These are phyloP conservation scores for Candida sonorensis DNA, from an alignment of 805 yeast genomes.

Conservation along the genomic window DNA sequence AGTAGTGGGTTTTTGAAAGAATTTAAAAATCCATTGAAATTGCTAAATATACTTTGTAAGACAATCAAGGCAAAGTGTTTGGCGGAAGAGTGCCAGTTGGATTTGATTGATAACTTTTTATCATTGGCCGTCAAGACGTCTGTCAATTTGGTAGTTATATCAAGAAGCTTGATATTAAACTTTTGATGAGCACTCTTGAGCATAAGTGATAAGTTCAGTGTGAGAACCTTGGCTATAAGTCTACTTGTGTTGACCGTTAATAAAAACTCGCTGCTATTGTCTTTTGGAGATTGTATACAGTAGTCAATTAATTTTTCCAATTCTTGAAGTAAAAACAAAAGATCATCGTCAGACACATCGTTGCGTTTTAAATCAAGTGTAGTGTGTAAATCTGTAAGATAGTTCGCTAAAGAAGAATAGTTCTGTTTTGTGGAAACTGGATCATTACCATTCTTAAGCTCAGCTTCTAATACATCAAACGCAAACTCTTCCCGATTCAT, in stretches of 20 bases:
- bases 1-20: conserved; percentile 22
- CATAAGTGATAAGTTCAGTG: conserved; percentile 18
- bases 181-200: conserved; percentile 26
- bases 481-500: conserved; percentile 11
- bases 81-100: conserved; percentile 25
- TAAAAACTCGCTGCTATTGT: no score
- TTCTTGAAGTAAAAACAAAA: conserved; percentile 17
- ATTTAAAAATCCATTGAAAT: conserved; percentile 29
- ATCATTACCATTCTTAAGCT: conserved; percentile 10
- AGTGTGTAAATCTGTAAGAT: conserved; percentile 11
- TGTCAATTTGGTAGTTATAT: conserved; percentile 19
- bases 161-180: conserved; percentile 26
- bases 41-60: conserved; percentile 23
- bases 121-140: conserved; percentile 13
- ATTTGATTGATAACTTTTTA: conserved; percentile 25
- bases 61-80: conserved; percentile 26
- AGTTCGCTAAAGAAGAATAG: conserved; percentile 10
- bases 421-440: conserved; percentile 6
- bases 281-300: conserved; percentile 12
- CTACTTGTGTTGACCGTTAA: conserved; percentile 20
- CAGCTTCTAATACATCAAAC: conserved; percentile 12
- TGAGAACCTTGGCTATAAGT: conserved; percentile 18
- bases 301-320: conserved; percentile 17
- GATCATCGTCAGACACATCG: conserved; percentile 13
- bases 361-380: conserved; percentile 4